Base-by-base conservation (phyloP, 164 flowering plant genomes). In the Aristolochia fimbriata region DNA sequence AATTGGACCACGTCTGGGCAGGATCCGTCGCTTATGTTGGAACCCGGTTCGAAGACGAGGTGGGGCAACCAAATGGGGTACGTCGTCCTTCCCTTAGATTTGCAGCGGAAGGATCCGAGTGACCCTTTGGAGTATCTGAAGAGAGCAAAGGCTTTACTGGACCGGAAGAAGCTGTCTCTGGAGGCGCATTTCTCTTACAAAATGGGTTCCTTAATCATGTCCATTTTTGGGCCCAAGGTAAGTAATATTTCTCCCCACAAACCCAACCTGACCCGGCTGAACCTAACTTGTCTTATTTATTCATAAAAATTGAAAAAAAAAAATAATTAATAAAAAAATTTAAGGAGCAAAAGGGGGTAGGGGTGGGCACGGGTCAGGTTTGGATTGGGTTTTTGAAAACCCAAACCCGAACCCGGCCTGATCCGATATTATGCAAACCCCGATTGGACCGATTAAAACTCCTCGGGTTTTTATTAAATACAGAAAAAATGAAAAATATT, bases 1-100 rank as follows among this genome's bases (percentile, higher is more conserved):
- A 25, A 54, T 27, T 54, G 57, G 57, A 54, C n/a, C n/a, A n/a
- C 7, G n/a, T 16, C 16, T 53, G 22, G 2, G 22, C 78, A 87
- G 95, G 93, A 91, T 1, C 20, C 81, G 22, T 47, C 80, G 9
- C 53, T 80, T 16, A 47, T 85, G 76, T 71, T 78, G 81, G 65
- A 65, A 59, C 57, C 41, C 62, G 73, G 72, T 13, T 60, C 81
- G 10, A 58, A 66, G 49, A 47, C 78, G 15, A 54, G 74, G 51
- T 83, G 88, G 86, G 97, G 97, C 0, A 91, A 91, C 71, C 73
- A 76, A 64, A 78, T 87, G 55, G 95, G 93, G 0, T 65, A 78
- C 55, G 9, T 91, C 15, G 73, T 84, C 2, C 74, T 91, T 6
- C 97, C 97, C n/a, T 54, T 82, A 55, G 71, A 74, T 46, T 77